Base-by-base conservation (phyloP, 768 basidiomycete species). In the Collybiopsis luxurians region DNA sequence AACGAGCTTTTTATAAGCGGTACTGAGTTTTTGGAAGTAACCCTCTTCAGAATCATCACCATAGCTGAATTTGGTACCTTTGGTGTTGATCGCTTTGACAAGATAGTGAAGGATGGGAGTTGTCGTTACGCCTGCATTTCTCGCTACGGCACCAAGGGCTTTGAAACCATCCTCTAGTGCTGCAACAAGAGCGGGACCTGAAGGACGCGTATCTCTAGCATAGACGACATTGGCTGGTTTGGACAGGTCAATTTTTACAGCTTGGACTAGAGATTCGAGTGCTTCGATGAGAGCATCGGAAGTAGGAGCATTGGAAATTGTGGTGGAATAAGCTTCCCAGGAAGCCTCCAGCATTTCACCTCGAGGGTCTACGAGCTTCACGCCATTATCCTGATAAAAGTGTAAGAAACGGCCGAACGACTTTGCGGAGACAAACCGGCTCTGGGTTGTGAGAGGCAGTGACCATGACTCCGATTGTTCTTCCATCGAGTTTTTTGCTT, bases 391-490 rank as follows among this genome's bases (percentile, higher is more conserved):
- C 94, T 97, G 66, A 7, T 53, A 40, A 55, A 53, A 61, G 27
- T 15, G 61, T 30, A 42, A 15, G 23, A 54, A 36, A 44, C 46
- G 45, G 26, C 40, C 49, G 49, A 23, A 17, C n/a, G 28, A 21
- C 34, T 53, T 43, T 2, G 50, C 47, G 59, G 36, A 50, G n/a
- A 66, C 82, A 61, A 65, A 95, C 95, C 67, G 84, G 81, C 68
- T 95, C 95, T n/a, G 97, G 96, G 69, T 99, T 99, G 73, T 99
- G 97, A n/a, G 94, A 96, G 2, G 97, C 97, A 36, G 97, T 99
- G 68, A 99, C 88, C 97, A 99, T 98, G 21, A 98, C 92, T 15
- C 97, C 97, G 64, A 99, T 90, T 24, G 87, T 88, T 68, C 87
- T 89, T 26, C 97, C 94, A 67, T 89, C 87, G n/a, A 95, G 79